These are phyloP conservation scores for Corrigiola litoralis DNA, from an alignment of 179 eudicot genomes.

Conservation along the genomic window DNA sequence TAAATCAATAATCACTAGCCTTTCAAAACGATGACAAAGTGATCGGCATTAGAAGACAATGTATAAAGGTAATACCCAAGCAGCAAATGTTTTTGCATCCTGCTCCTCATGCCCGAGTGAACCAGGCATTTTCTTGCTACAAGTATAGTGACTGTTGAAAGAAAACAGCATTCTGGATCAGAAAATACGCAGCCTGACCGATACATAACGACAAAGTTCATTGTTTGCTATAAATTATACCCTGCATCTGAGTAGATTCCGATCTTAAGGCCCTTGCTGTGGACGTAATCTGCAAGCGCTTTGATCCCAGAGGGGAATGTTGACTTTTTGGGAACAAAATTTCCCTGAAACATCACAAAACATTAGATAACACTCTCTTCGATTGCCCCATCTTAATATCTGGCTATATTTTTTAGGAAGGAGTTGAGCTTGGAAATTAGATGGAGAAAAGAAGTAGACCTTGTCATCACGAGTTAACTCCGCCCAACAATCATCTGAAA, in stretches of 20 bases:
- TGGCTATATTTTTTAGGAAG: no score
- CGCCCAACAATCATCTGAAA: slow-evolving; percentile 95
- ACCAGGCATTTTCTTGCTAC: slow-evolving; percentile 83
- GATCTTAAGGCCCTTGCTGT: slow-evolving; percentile 79
- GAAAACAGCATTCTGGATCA: background rate
- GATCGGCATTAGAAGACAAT: background rate
- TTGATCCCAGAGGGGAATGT: slow-evolving; percentile 87
- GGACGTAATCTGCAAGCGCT: slow-evolving; percentile 87
- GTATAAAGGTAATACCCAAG: slow-evolving; percentile 52
- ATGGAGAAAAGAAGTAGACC: slow-evolving; percentile 28
- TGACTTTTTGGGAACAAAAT: slow-evolving; percentile 54
- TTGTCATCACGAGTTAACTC: slow-evolving; percentile 55
- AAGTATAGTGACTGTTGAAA: slow-evolving; percentile 54
- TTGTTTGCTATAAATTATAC: slow-evolving; percentile 26
- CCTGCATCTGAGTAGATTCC: slow-evolving; percentile 95
- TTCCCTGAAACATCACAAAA: slow-evolving; percentile 43
- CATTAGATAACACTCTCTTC: background rate
- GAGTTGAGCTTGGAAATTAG: background rate
- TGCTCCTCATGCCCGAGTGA: slow-evolving; percentile 83
- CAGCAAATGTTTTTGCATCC: slow-evolving; percentile 82
- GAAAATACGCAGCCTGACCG: background rate
- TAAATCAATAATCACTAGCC: background rate
- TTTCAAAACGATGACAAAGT: background rate
- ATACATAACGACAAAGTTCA: background rate
- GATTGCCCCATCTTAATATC: no score